Evolutionary conservation across 2,329 filamentous ascomycete genomes (phyloP), one percentile per base, ranked within the genome.

Genomic region (Fusarium irregulare): DNA sequence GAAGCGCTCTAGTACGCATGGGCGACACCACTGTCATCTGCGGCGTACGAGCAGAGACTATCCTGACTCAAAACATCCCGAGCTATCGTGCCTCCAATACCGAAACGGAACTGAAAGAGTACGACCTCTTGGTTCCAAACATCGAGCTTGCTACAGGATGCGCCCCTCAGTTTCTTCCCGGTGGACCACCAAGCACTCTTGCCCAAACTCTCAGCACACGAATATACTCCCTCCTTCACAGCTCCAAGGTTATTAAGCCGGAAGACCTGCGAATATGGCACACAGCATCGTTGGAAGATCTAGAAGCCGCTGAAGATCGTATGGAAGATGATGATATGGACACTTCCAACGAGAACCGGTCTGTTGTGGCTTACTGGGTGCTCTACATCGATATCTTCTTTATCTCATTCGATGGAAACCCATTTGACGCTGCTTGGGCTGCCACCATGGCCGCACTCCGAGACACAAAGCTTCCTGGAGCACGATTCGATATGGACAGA

Each of bases 11-110:
- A 1, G 92, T 98, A 51, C 89, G 96, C 37, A 85, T 92, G 54
- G 96, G 96, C 48, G 93, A 97, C 79, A 98, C 95, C 2, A 94
- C 93, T 2, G 93, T 94, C n/a, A 94, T 99, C 40, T 98, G 94
- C 78, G 96, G 95, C 60, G 89, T 99, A 21, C 89, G 95, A 46
- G 94, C 87, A 55, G 96, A 99, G 81, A 90, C 97, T 9, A 84
- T 99, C 27, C 85, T 90, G 49, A 90, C 92, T 4, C 86, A 87
- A 51, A 89, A 93, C 77, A 93, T 97, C 63, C 90, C 91, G 49
- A 89, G 88, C 73, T 91, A 86, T 80, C 83, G 91, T 75, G 66
- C 81, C 71, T 74, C 79, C 71, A 75, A 81, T 76, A 65, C 72
- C 65, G 70, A 81, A 68, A 74, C 79, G 56, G 89, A 88, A 78